Evolutionary conservation across 2,329 filamentous ascomycete species (phyloP).

Genomic region (Leptographium galeiforme): DNA sequence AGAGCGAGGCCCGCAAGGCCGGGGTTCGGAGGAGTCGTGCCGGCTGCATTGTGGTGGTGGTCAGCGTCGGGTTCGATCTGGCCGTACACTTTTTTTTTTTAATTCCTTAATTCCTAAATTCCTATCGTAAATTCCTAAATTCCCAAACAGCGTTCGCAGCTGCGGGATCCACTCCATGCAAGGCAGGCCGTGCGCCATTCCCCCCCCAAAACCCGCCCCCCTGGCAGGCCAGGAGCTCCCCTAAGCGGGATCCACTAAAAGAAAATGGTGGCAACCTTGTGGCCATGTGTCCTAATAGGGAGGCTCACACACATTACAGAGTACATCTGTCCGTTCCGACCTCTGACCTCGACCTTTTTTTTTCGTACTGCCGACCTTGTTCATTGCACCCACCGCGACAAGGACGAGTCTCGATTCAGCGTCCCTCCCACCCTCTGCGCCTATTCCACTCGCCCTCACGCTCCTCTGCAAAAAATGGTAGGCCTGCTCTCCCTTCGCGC

Average conservation of each 20-base stretch:
- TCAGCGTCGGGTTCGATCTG: neutral
- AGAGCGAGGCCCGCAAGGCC: neutral
- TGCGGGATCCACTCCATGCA: neutral
- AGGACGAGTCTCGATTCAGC: too few relatives aligned
- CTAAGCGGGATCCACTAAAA: neutral
- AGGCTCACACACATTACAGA: too few relatives aligned
- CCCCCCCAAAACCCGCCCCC: neutral
- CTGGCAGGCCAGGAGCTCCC: neutral
- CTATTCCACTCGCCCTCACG: neutral
- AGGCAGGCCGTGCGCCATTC: constrained; percentile 5
- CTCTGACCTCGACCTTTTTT: neutral
- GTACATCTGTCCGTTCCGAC: too few relatives aligned
- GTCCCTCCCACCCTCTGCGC: neutral
- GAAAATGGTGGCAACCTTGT: neutral
- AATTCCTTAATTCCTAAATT: too few relatives aligned
- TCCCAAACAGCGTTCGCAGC: neutral
- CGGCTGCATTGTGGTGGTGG: neutral
- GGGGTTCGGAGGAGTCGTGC: neutral
- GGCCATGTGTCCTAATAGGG: neutral
- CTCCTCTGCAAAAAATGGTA: constrained; percentile 12
- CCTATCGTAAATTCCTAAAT: too few relatives aligned
- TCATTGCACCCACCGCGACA: too few relatives aligned
- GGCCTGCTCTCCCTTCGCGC: neutral
- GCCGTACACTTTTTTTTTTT: neutral
- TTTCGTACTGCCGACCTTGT: too few relatives aligned